Base-by-base conservation (phyloP, 176 grass and related monocot genomes). In the Microstegium vimineum region DNA sequence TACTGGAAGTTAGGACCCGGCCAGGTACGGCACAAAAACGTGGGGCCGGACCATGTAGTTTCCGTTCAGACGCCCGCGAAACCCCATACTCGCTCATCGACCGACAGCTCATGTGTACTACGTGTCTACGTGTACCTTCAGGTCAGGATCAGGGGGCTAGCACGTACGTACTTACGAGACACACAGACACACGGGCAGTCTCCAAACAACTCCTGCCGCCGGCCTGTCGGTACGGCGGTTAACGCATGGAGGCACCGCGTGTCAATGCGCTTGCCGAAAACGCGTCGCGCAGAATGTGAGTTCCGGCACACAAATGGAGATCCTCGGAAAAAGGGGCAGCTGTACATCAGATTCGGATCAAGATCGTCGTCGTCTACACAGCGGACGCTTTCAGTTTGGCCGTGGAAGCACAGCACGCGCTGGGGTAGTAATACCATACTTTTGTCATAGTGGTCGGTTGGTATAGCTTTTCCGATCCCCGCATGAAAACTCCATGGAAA, bases 371-470 rank as follows among this genome's bases (percentile, higher is more conserved):
- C 35, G n/a, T n/a, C n/a, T n/a, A n/a, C 25, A 5, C 33, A 37
- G 52, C 45, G 71, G 1, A 8, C n/a, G n/a, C 35, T 76, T 77
- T 62, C 9, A 27, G 34, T 62, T 77, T 40, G 74, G 34, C 74
- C 6, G n/a, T 18, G 56, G 74, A 7, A 22, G 9, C 52, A 57
- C 52, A 1, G 20, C 52, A 57, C 52, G 52, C n/a, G n/a, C n/a
- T n/a, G n/a, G n/a, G n/a, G n/a, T n/a, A n/a, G 0, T 56, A n/a
- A 22, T 56, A 56, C 49, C 8, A 38, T 38, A 52, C 32, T 33
- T 9, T 65, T 65, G 62, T 18, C 30, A 13, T 37, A 60, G 1
- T 27, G 74, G 74, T 77, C 75, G 59, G 75, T 78, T 78, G 75
- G 59, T 78, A 23, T 40, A 42, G 36, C 17, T 69, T n/a, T 25